phyloP scores from a whole-genome alignment of 148 eudicot species.

The Nepenthes mirabilis region DNA sequence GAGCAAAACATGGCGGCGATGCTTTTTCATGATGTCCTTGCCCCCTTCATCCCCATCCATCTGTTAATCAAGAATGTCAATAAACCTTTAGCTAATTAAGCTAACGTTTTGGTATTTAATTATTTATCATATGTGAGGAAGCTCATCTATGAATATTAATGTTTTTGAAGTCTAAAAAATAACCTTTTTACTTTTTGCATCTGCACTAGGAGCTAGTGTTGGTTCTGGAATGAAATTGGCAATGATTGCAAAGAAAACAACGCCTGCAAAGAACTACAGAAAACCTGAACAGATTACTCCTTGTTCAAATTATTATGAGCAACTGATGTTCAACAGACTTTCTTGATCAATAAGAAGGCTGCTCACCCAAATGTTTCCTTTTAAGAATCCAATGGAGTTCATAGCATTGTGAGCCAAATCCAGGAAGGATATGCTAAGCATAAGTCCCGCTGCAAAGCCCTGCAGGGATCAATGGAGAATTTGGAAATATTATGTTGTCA shows the following conservation, averaged over 20 bases:
- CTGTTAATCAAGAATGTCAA: slow-evolving; percentile 30
- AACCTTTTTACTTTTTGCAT: slow-evolving; percentile 57
- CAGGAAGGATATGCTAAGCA: slow-evolving; percentile 96
- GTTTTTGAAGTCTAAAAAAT: slow-evolving; percentile 7
- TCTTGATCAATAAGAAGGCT: background rate
- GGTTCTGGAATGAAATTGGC: slow-evolving; percentile 96
- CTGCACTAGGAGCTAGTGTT: slow-evolving; percentile 51
- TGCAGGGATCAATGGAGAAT: slow-evolving; percentile 15
- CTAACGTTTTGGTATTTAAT: slow-evolving; percentile 7
- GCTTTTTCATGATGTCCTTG: slow-evolving; percentile 85
- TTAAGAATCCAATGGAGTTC: slow-evolving; percentile 85
- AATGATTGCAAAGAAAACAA: slow-evolving; percentile 80
- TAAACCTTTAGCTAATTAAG: slow-evolving; percentile 10
- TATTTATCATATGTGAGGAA: background rate
- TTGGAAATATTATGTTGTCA: background rate
- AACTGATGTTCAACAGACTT: background rate
- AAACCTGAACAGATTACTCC: slow-evolving; percentile 13
- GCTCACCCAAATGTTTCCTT: slow-evolving; percentile 86
- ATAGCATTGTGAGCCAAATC: slow-evolving; percentile 99
- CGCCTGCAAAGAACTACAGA: slow-evolving; percentile 92
- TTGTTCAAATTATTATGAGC: background rate
- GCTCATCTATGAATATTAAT: background rate
- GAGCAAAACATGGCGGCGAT: slow-evolving; percentile 85
- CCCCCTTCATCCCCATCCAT: slow-evolving; percentile 39
- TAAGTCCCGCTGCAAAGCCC: slow-evolving; percentile 99